Conservation (phyloP, 177 flowering plant species). For the Tripterygium wilfordii region DNA sequence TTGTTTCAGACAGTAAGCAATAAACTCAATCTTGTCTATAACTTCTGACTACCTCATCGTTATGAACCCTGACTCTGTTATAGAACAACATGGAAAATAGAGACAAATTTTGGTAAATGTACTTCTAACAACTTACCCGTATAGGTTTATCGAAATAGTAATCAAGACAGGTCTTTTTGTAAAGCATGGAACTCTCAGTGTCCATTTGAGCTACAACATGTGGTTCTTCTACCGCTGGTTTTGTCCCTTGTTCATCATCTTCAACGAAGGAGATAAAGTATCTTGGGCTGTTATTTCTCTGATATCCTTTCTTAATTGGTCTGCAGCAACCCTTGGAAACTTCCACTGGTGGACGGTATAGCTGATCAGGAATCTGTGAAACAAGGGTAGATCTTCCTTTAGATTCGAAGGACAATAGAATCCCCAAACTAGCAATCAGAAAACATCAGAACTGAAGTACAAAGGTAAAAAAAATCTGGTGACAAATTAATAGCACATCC, state of each 20-base stretch:
- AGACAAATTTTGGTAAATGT: too few relatives aligned
- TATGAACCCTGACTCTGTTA: not conserved
- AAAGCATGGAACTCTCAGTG: slow-evolving; percentile 54
- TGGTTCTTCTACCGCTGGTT: slow-evolving; percentile 26
- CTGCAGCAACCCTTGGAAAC: slow-evolving; percentile 55
- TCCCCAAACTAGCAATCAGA: too few relatives aligned
- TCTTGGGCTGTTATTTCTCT: slow-evolving; percentile 38
- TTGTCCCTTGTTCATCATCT: slow-evolving; percentile 29
- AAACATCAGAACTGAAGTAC: too few relatives aligned
- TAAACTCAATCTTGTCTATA: too few relatives aligned
- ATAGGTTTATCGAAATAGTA: slow-evolving; percentile 53
- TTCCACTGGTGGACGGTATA: slow-evolving; percentile 53
- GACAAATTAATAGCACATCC: not conserved
- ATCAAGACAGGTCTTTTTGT: slow-evolving; percentile 74
- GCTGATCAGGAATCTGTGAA: slow-evolving; percentile 49
- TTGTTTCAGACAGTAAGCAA: too few relatives aligned
- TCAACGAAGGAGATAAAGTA: slow-evolving; percentile 48
- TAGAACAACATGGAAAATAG: not conserved
- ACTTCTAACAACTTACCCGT: slow-evolving; percentile 31
- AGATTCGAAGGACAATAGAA: too few relatives aligned
- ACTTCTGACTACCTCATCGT: too few relatives aligned
- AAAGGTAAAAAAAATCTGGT: not conserved
- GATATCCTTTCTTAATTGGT: slow-evolving; percentile 43
- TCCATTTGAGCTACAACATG: slow-evolving; percentile 76
- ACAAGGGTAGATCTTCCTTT: not conserved